phyloP scores from a whole-genome alignment of 371 early-diverging fungal genomes.

The Apophysomyces trapeziformis region DNA sequence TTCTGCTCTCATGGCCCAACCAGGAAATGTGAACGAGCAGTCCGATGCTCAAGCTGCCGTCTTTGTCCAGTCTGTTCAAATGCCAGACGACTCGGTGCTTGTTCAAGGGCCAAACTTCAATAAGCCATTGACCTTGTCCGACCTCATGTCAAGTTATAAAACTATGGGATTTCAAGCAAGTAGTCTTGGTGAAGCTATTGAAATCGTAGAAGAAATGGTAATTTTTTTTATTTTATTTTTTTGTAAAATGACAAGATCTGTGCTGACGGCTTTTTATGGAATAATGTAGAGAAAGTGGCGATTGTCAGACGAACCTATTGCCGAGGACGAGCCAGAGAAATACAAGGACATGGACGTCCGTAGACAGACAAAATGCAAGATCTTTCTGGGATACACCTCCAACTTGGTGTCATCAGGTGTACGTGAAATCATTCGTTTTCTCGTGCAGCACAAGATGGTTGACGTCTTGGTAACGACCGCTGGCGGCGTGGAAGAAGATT shows the following conservation, averaged over 20 bases:
- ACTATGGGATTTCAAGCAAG: slow-evolving; percentile 95
- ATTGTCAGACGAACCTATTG: slow-evolving; percentile 82
- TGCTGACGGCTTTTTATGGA: not conserved
- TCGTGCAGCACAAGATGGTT: slow-evolving; percentile 92
- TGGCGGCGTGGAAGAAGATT: slow-evolving; percentile 99
- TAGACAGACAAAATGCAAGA: slow-evolving; percentile 83
- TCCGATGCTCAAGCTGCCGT: slow-evolving; percentile 64
- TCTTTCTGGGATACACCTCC: slow-evolving; percentile 97
- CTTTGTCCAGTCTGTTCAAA: slow-evolving; percentile 68
- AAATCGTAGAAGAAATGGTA: slow-evolving; percentile 91
- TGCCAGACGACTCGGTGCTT: slow-evolving; percentile 68
- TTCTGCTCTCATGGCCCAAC: not conserved
- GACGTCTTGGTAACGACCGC: slow-evolving; percentile 97
- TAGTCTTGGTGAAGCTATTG: slow-evolving; percentile 85
- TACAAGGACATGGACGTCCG: slow-evolving; percentile 69
- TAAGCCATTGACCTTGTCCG: slow-evolving; percentile 62
- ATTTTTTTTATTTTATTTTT: slow-evolving; percentile 10
- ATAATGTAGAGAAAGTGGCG: slow-evolving; percentile 76
- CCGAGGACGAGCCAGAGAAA: slow-evolving; percentile 68
- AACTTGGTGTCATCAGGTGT: slow-evolving; percentile 98
- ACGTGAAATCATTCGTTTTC: slow-evolving; percentile 92
- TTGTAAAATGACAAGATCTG: not conserved
- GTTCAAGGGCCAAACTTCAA: slow-evolving; percentile 93
- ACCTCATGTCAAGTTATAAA: slow-evolving; percentile 71
- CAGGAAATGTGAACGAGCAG: slow-evolving; percentile 13